These are phyloP conservation scores for Inga oerstediana DNA, from an alignment of 306 rosid species.

Conservation along the genomic window DNA sequence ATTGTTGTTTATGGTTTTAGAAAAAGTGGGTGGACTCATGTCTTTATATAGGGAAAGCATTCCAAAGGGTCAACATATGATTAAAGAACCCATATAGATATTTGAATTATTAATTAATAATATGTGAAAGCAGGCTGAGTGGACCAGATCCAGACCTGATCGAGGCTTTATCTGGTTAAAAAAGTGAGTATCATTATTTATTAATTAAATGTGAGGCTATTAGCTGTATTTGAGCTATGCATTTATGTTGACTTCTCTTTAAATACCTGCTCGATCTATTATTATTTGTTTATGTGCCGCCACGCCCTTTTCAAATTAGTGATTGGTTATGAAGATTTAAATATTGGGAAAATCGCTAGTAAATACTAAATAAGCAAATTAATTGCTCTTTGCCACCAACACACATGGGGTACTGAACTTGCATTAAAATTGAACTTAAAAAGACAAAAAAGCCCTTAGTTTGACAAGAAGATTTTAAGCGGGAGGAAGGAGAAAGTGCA, in stretches of 20 bases:
- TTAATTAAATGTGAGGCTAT: not conserved
- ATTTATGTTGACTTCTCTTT: not conserved
- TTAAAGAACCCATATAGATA: not conserved
- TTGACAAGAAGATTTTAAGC: too few species aligned
- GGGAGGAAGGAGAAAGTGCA: too few species aligned
- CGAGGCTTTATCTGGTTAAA: not conserved
- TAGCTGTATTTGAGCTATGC: not conserved
- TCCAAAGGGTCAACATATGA: not conserved
- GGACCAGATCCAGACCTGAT: not conserved
- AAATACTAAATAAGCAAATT: too few species aligned
- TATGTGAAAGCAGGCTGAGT: not conserved
- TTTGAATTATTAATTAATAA: not conserved
- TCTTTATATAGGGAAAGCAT: slow-evolving; percentile 9
- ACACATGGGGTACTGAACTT: too few species aligned
- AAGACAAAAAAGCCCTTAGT: too few species aligned
- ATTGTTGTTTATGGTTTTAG: slow-evolving; percentile 7
- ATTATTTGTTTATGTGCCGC: not conserved
- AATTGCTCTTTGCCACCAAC: too few species aligned
- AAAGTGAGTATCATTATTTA: too few species aligned
- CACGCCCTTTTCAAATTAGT: too few species aligned
- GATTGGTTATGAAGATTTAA: not conserved
- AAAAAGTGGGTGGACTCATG: not conserved
- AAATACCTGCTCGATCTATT: not conserved
- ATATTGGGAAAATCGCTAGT: too few species aligned
- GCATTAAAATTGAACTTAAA: too few species aligned